Conservation (phyloP, 2,329 filamentous ascomycete species). For the Nothophoma quercina region DNA sequence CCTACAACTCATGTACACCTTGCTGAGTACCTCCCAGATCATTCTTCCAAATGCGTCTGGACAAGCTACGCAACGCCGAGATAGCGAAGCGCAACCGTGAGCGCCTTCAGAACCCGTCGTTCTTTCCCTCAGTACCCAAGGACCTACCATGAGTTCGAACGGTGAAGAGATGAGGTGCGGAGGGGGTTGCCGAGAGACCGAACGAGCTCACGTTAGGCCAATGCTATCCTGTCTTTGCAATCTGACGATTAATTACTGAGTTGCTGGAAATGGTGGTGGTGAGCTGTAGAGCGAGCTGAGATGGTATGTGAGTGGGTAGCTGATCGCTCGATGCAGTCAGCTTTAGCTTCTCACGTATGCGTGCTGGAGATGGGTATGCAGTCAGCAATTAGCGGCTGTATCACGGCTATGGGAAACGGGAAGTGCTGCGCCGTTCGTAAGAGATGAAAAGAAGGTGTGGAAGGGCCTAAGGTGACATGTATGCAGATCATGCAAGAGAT, state of each 20-base stretch:
- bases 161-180: too few relatives aligned
- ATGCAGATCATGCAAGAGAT: slow-evolving; percentile 18
- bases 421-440: too few relatives aligned
- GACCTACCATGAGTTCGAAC: slow-evolving; percentile 48
- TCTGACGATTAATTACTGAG: too few relatives aligned
- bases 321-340: slow-evolving; percentile 31
- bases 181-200: too few relatives aligned
- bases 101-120: slow-evolving; percentile 75
- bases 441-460: too few relatives aligned
- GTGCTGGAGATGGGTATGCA: slow-evolving; percentile 25
- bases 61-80: slow-evolving; percentile 80
- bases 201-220: too few relatives aligned
- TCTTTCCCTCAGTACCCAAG: slow-evolving; percentile 86
- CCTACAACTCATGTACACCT: background rate
- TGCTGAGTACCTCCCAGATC: slow-evolving; percentile 58
- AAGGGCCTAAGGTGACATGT: slow-evolving; percentile 26
- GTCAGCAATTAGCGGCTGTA: slow-evolving; percentile 45
- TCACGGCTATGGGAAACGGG: slow-evolving; percentile 19
- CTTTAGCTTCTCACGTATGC: slow-evolving; percentile 27
- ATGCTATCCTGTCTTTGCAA: too few relatives aligned
- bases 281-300: too few relatives aligned
- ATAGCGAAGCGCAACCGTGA: slow-evolving; percentile 82
- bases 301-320: background rate
- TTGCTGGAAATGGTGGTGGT: too few relatives aligned
- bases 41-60: slow-evolving; percentile 86